These are phyloP conservation scores for Xerocomellus intermedius DNA, from an alignment of 768 basidiomycete species.

Conservation along the genomic window DNA sequence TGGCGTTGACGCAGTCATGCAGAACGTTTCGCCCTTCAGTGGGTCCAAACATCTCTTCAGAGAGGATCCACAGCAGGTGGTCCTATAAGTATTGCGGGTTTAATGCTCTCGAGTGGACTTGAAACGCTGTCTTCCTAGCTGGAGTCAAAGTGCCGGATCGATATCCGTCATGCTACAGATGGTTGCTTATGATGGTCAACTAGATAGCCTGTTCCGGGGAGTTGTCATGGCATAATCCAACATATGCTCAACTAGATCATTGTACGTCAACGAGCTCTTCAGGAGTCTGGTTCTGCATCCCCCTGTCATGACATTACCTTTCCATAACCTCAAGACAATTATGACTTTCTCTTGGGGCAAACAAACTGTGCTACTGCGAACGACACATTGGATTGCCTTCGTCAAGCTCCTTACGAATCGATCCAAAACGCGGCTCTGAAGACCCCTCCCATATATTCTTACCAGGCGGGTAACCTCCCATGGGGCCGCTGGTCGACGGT, in stretches of 20 bases:
- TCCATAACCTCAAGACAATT: constrained; percentile 7
- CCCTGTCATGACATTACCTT: constrained; percentile 5
- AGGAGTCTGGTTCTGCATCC: constrained; percentile 16
- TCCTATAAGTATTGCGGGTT: constrained; percentile 11
- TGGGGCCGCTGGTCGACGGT: constrained; percentile 10
- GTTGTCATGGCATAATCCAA: constrained; percentile 14
- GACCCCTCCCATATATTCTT: constrained; percentile 10
- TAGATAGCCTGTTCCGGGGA: constrained; percentile 16
- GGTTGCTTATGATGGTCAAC: constrained; percentile 6
- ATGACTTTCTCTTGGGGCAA: constrained; percentile 14
- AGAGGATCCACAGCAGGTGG: background rate
- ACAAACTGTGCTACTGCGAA: constrained; percentile 10
- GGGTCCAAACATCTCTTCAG: background rate
- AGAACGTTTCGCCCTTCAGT: constrained; percentile 2
- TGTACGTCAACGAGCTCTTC: background rate
- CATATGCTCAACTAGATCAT: background rate
- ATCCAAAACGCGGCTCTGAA: constrained; percentile 8
- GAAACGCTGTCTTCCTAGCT: background rate
- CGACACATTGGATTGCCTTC: constrained; percentile 18
- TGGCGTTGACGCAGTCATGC: background rate
- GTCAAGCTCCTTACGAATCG: constrained; percentile 13
- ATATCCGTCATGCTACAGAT: constrained; percentile 1
- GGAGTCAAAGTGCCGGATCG: background rate
- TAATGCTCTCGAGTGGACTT: background rate
- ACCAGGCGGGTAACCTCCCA: constrained; percentile 6